A percentile compares a stretch with the other conserved stretches of the same genome.
Evolutionary conservation across 495 filamentous ascomycete genomes (phyloP).

Genomic region (Cairneyella variabilis): DNA sequence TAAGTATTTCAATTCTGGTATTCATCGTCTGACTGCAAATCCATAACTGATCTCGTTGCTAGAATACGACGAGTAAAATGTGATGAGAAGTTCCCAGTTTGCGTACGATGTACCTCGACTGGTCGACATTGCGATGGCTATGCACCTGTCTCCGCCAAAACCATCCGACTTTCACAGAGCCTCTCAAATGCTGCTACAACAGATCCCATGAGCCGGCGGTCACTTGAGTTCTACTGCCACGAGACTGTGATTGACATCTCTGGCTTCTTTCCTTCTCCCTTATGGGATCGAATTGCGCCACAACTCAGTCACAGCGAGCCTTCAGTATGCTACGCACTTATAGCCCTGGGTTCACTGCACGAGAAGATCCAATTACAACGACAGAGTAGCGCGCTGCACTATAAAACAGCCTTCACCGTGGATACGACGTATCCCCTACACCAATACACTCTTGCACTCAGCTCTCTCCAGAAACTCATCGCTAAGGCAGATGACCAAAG

Average conservation of each 20-base stretch:
- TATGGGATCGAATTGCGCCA: not conserved
- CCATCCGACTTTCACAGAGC: not conserved
- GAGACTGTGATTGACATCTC: not conserved
- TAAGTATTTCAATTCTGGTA: too few relatives aligned
- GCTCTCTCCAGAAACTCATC: not conserved
- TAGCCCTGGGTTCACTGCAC: not conserved
- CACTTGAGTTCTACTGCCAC: not conserved
- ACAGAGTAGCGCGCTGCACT: not conserved
- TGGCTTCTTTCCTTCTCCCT: not conserved
- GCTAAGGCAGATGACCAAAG: not conserved
- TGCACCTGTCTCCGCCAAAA: constrained; percentile 5
- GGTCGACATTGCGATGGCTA: constrained; percentile 15
- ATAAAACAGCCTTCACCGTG: not conserved
- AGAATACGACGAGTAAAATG: constrained; percentile 16
- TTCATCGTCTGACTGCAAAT: not conserved
- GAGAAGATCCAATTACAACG: not conserved
- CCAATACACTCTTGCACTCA: not conserved
- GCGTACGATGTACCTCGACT: constrained; percentile 7
- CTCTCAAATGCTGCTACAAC: not conserved
- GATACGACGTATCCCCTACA: not conserved
- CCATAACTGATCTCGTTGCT: not conserved
- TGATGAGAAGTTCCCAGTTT: constrained; percentile 23
- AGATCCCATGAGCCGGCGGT: not conserved
- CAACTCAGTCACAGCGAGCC: not conserved
- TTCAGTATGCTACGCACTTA: not conserved